These are phyloP conservation scores for Phaeosphaeria sp. DNA, from an alignment of 2,329 filamentous ascomycete genomes.

Conservation along the genomic window DNA sequence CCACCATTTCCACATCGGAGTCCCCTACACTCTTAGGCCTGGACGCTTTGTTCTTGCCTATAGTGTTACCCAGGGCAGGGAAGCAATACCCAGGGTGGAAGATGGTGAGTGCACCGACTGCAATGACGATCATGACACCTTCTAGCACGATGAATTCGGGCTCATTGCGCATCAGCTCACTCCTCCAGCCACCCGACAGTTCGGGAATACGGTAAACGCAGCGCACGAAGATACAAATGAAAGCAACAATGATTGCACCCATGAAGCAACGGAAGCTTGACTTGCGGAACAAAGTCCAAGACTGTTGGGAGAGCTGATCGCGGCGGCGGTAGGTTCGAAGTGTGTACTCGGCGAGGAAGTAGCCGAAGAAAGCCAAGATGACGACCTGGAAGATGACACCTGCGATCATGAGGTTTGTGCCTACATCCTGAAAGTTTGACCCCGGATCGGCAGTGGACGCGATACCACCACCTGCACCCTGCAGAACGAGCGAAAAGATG, in stretches of 20 bases:
- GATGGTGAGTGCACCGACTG: conserved; percentile 53
- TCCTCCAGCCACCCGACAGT: conserved; percentile 55
- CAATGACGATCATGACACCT: conserved; percentile 60
- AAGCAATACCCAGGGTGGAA: conserved; percentile 56
- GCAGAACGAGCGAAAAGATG: conserved; percentile 63
- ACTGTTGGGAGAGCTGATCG: conserved; percentile 25
- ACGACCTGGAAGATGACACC: conserved; percentile 65
- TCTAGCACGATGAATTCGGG: conserved; percentile 58
- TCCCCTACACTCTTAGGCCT: conserved; percentile 23
- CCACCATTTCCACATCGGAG: conserved; percentile 25
- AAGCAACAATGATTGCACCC: conserved; percentile 48
- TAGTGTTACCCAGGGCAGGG: conserved; percentile 36
- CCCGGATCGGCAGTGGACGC: conserved; percentile 58
- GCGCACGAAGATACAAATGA: conserved; percentile 54
- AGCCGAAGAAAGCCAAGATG: conserved; percentile 57
- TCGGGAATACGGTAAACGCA: conserved; percentile 59
- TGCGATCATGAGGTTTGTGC: conserved; percentile 64
- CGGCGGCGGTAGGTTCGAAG: conserved; percentile 38
- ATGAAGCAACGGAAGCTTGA: conserved; percentile 40
- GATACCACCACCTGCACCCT: conserved; percentile 64
- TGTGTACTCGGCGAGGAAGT: conserved; percentile 48
- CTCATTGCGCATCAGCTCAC: conserved; percentile 56
- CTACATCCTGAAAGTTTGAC: conserved; percentile 51
- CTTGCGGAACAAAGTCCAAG: conserved; percentile 27
- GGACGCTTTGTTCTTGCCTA: conserved; percentile 18